Evolutionary conservation across 371 early-diverging fungal genomes (phyloP), one percentile per base, ranked within the genome.

Genomic region (Apophysomyces trapeziformis): DNA sequence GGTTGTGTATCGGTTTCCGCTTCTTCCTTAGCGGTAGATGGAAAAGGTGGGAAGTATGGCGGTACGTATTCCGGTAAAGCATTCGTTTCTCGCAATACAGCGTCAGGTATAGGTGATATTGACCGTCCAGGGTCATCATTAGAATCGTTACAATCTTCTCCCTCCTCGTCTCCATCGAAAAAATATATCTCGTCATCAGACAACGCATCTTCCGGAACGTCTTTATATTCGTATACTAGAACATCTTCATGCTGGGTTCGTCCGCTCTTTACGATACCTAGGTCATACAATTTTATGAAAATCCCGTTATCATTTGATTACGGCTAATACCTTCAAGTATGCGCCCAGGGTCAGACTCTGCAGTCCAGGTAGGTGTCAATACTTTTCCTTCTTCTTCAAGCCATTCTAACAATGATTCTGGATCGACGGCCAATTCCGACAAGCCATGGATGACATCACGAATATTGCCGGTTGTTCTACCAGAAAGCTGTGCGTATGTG

Each of bases 341-440:
- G 38, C 76, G 73, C 14, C 84, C 71, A 14, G 84, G 84, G 77
- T 83, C 84, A 5, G 79, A 78, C 58, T 75, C 74, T 44, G 66
- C 72, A n/a, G 78, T 64, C 84, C 84, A 83, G 47, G 70, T 65
- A 5, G 80, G 80, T 44, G 68, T 54, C n/a, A 83, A 46, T 13
- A 69, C 66, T 57, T 80, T 80, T 5, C 79, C 80, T 60, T 83
- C 84, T 64, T 72, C 69, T 13, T 77, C 77, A 9, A 80, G 35
- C 84, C 84, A 83, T 2, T 69, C 65, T 45, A 66, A 66, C 39
- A 83, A 66, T 0, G 64, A 41, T 3, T 74, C 62, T 0, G 73
- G 61, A 32, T 75, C 73, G 14, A 80, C 62, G 9, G 62, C 68
- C 2, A 80, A 61, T 38, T 79, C 78, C 6, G 63, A 41, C 16